A percentile compares a stretch with the other conserved stretches of the same genome.
These are phyloP conservation scores for Monosiga brevicollis DNA, from an alignment of 78 protist genomes.

Conservation along the genomic window DNA sequence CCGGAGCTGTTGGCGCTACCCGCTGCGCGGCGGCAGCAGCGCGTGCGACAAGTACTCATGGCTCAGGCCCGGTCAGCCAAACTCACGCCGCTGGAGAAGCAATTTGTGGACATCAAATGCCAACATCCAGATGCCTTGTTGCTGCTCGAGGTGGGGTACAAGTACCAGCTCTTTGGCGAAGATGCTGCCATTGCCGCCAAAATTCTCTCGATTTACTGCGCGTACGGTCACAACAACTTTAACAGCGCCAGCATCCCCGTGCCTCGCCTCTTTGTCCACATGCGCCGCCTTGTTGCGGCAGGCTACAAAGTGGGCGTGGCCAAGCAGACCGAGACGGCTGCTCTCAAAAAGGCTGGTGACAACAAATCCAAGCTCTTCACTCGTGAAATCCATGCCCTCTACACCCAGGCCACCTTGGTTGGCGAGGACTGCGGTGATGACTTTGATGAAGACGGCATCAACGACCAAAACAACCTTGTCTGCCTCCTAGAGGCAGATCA, in stretches of 20 bases:
- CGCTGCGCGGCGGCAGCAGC: no score
- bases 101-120: conserved; percentile 26
- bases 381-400: conserved; percentile 48
- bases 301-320: conserved; percentile 50
- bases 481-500: no score
- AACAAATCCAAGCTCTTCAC: conserved; percentile 34
- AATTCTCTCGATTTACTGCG: neutral
- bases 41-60: no score
- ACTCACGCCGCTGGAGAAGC: conserved; percentile 42
- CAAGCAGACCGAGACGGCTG: conserved; percentile 78
- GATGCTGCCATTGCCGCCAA: conserved; percentile 18
- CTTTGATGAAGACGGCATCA: no score
- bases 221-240: conserved; percentile 6
- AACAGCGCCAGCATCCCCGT: conserved; percentile 19
- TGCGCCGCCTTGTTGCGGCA: neutral
- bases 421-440: no score
- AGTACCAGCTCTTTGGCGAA: conserved; percentile 23
- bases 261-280: conserved; percentile 19
- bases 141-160: conserved; percentile 64
- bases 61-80: no score
- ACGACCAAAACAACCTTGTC: no score
- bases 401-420: conserved; percentile 54
- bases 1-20: no score
- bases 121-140: conserved; percentile 56
- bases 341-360: conserved; percentile 45